These are phyloP conservation scores for Fomes fomentarius DNA, from an alignment of 1,284 basidiomycete species.

Conservation along the genomic window DNA sequence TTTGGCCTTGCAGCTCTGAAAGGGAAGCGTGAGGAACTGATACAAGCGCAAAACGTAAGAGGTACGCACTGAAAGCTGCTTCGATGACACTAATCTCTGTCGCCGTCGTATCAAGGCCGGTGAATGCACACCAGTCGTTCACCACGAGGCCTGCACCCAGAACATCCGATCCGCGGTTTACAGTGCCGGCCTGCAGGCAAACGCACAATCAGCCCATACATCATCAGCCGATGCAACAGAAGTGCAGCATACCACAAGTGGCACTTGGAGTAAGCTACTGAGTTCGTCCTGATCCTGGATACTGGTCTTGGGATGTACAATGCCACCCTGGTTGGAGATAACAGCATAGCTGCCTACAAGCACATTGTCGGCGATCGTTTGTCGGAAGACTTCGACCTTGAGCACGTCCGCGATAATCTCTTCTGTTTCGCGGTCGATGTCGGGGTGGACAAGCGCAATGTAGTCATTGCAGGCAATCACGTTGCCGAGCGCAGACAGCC, in stretches of 20 bases:
- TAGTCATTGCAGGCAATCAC: conserved; percentile 99
- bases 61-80: conserved; percentile 87
- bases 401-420: conserved; percentile 99
- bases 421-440: conserved; percentile 98
- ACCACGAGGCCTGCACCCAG: conserved; percentile 98
- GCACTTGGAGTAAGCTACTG: conserved; percentile 92
- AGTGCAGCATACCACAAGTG: conserved; percentile 77
- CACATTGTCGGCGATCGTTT: conserved; percentile 96
- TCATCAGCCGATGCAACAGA: neutral
- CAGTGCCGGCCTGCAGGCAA: conserved; percentile 84
- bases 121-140: conserved; percentile 99
- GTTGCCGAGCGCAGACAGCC: conserved; percentile 95
- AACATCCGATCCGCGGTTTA: conserved; percentile 97
- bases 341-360: conserved; percentile 96
- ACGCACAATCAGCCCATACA: conserved; percentile 8
- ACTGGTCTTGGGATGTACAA: conserved; percentile 97
- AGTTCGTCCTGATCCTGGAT: conserved; percentile 98
- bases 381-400: conserved; percentile 98
- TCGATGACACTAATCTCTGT: conserved; percentile 99
- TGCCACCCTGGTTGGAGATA: conserved; percentile 94
- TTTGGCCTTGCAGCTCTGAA: conserved; percentile 87
- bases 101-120: conserved; percentile 94
- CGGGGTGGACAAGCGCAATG: conserved; percentile 96
- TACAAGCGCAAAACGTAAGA: conserved; percentile 13
- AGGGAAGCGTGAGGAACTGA: conserved; percentile 10